phyloP scores from a whole-genome alignment of 768 basidiomycete species.

The Mycena amicta region DNA sequence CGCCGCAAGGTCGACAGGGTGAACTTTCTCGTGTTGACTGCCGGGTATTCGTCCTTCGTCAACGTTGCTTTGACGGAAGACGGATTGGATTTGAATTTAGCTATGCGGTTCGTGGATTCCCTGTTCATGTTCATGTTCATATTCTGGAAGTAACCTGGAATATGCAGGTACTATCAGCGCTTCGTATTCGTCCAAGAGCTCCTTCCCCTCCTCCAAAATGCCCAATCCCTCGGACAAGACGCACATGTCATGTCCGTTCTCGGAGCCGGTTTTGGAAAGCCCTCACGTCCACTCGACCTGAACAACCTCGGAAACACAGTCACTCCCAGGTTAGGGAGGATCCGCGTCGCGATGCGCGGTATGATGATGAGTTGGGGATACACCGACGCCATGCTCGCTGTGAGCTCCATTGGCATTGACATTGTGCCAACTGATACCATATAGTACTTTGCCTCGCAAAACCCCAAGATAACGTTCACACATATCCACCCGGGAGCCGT shows the following conservation, averaged over 20 bases:
- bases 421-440: too few relatives aligned
- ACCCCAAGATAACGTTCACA: constrained; percentile 34
- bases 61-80: constrained; percentile 35
- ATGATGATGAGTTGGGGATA: constrained; percentile 15
- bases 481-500: constrained; percentile 37
- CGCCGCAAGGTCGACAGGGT: constrained; percentile 27
- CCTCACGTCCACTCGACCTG: constrained; percentile 31
- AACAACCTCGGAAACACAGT: constrained; percentile 28
- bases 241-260: constrained; percentile 37
- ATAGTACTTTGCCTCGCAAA: constrained; percentile 29
- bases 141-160: neutral
- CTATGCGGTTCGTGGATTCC: constrained; percentile 25
- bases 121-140: too few relatives aligned
- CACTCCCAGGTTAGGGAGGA: constrained; percentile 21
- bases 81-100: constrained; percentile 35
- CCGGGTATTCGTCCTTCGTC: constrained; percentile 28
- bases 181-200: constrained; percentile 37
- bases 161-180: constrained; percentile 34
- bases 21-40: constrained; percentile 35
- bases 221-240: constrained; percentile 35
- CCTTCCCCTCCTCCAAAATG: constrained; percentile 31
- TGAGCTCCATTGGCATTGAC: too few relatives aligned
- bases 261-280: constrained; percentile 24
- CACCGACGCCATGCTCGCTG: constrained; percentile 35
- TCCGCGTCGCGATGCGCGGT: constrained; percentile 17